Conservation (phyloP, 495 filamentous ascomycete species). For the Poronia punctata region DNA sequence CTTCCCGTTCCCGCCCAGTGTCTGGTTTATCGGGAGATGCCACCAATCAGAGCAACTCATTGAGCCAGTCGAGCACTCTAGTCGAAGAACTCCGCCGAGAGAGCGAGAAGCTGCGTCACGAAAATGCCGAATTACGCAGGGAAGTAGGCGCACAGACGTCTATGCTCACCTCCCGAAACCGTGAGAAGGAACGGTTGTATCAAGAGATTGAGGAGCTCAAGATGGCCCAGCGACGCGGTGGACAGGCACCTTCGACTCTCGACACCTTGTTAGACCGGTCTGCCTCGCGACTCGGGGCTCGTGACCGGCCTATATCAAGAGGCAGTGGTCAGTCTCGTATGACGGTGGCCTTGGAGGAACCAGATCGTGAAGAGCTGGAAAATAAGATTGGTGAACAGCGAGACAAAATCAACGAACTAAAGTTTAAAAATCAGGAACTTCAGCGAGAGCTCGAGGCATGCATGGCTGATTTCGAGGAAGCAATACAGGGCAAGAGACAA, state of each 20-base stretch:
- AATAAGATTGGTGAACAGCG: slow-evolving; percentile 73
- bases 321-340: slow-evolving; percentile 61
- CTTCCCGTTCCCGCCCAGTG: slow-evolving; percentile 55
- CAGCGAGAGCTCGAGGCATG: slow-evolving; percentile 64
- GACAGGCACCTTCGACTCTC: slow-evolving; percentile 54
- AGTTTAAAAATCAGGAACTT: slow-evolving; percentile 76
- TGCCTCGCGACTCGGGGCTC: slow-evolving; percentile 67
- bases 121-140: slow-evolving; percentile 85
- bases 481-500: slow-evolving; percentile 51
- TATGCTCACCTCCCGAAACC: slow-evolving; percentile 93
- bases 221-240: slow-evolving; percentile 66
- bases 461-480: slow-evolving; percentile 57
- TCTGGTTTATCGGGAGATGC: slow-evolving; percentile 53
- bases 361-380: slow-evolving; percentile 80
- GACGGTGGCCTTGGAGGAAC: slow-evolving; percentile 60
- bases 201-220: slow-evolving; percentile 97
- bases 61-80: slow-evolving; percentile 59
- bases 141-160: slow-evolving; percentile 94
- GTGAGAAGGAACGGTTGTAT: slow-evolving; percentile 89
- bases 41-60: slow-evolving; percentile 44
- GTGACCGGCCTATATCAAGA: slow-evolving; percentile 61
- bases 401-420: slow-evolving; percentile 76
- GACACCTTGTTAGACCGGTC: slow-evolving; percentile 92
- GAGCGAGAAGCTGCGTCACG: slow-evolving; percentile 72
- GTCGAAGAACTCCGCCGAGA: slow-evolving; percentile 56